Conservation (phyloP, 169 alveolate genomes). For the Fabrea salina region DNA sequence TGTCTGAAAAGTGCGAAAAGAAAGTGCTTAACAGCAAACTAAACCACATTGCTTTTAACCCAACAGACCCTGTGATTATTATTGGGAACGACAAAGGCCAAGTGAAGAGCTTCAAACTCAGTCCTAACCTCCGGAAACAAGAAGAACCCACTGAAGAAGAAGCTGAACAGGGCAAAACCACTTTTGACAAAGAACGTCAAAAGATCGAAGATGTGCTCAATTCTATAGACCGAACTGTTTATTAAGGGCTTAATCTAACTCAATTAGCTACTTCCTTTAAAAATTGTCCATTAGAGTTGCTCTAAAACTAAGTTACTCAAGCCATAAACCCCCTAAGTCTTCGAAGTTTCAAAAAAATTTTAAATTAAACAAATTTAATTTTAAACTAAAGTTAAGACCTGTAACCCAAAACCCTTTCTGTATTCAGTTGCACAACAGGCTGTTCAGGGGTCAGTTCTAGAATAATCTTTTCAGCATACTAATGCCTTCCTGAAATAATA, state of each 20-base stretch:
- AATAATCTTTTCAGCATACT: too few relatives aligned
- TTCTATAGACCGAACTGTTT: slow-evolving; percentile 48
- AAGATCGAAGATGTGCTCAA: slow-evolving; percentile 52
- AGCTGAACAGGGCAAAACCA: slow-evolving; percentile 37
- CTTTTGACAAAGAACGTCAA: slow-evolving; percentile 37
- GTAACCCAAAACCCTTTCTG: too few relatives aligned
- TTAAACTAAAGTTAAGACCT: too few relatives aligned
- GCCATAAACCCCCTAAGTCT: too few relatives aligned
- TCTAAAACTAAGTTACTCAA: too few relatives aligned
- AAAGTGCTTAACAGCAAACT: slow-evolving; percentile 79
- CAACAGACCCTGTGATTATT: slow-evolving; percentile 80
- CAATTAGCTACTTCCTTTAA: not conserved
- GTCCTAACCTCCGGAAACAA: slow-evolving; percentile 67
- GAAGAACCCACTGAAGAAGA: slow-evolving; percentile 36
- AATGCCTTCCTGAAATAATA: too few relatives aligned
- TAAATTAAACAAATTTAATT: too few relatives aligned
- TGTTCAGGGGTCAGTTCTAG: too few relatives aligned
- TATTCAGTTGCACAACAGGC: too few relatives aligned
- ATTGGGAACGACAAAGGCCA: slow-evolving; percentile 89
- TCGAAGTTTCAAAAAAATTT: too few relatives aligned
- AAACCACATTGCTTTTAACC: slow-evolving; percentile 84
- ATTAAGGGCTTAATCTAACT: too few relatives aligned
- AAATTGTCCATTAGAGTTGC: not conserved
- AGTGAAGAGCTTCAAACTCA: slow-evolving; percentile 83
- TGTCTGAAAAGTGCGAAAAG: slow-evolving; percentile 22